Conservation (phyloP, 2,329 filamentous ascomycete genomes). For the Cadophora luteo-olivacea region DNA sequence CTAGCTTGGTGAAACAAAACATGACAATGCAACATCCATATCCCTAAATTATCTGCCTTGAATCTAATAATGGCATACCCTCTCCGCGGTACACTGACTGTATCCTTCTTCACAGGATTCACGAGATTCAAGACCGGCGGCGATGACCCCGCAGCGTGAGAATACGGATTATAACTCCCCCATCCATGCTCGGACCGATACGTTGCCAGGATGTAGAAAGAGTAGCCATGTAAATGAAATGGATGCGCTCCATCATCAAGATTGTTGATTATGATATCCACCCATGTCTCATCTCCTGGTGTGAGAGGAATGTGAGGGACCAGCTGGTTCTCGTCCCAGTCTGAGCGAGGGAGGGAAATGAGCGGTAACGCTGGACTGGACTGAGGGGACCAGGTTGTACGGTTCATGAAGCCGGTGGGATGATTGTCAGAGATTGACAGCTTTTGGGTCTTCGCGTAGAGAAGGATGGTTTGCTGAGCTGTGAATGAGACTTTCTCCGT, state of each 20-base stretch:
- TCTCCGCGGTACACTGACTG: conserved; percentile 46
- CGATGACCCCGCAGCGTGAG: conserved; percentile 14
- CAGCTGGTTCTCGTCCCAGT: conserved; percentile 52
- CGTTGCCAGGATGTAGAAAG: conserved; percentile 52
- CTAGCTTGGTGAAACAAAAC: conserved; percentile 48
- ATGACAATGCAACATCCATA: conserved; percentile 59
- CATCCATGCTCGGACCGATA: conserved; percentile 31
- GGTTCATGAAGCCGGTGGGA: conserved; percentile 55
- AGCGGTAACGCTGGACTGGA: conserved; percentile 42
- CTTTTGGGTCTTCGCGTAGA: conserved; percentile 55
- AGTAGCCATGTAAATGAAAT: conserved; percentile 61
- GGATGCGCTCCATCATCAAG: conserved; percentile 53
- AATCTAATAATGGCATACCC: conserved; percentile 55
- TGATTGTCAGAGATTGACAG: conserved; percentile 50
- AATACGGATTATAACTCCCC: conserved; percentile 30
- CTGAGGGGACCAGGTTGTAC: conserved; percentile 52
- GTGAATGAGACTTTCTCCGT: conserved; percentile 36
- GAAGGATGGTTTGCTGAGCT: conserved; percentile 50
- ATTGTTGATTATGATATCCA: conserved; percentile 62
- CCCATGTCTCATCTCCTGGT: conserved; percentile 26
- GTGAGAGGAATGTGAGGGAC: conserved; percentile 44
- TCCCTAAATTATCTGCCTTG: conserved; percentile 55
- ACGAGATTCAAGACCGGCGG: conserved; percentile 39
- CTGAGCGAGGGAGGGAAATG: conserved; percentile 42
- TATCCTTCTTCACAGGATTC: conserved; percentile 59